Evolutionary conservation across 495 filamentous ascomycete species (phyloP), one percentile per base, ranked within the genome.

Genomic region (Aspergillus bridgeri): DNA sequence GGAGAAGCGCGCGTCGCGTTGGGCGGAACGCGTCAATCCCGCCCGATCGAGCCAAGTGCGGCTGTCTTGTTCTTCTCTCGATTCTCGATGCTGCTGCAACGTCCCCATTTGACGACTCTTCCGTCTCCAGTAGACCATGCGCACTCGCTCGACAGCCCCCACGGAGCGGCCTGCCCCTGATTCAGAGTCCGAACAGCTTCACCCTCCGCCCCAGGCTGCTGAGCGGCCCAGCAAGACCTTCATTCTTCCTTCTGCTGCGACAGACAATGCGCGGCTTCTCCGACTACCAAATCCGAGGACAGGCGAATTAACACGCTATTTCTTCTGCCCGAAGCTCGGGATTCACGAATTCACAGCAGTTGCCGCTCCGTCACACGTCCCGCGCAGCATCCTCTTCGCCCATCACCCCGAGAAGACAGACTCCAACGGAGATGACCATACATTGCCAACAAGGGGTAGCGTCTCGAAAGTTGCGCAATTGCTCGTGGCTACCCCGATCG

Each of bases 291-390:
- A 96, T 69, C 93, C 95, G 9, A 86, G 86, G 58, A 88, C 83
- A 44, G 69, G 63, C 20, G 77, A 74, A 15, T 81, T 86, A 6
- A 81, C 77, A 48, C 83, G 89, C 56, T 98, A 92, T 69, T 83
- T 91, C 57, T 85, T 91, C 66, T 94, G 91, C 67, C 90, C 92
- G 4, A 81, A 82, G 11, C 61, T 67, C 15, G 94, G 93, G 23
- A 78, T 96, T 59, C 91, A 88, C 73, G 94, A 98, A 67, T 92
- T 98, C 74, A 96, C 86, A 15, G 81, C 81, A 42, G 79, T 98
- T 63, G 70, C 84, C 11, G 79, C 90, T 6, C 81, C 90, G 29
- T 44, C 69, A 17, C 62, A 66, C 21, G 54, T 53, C 15, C 65
- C 67, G 44, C 66, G 73, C 21, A 77, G 74, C 48, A 69, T 74